Conservation (phyloP, 2,329 filamentous ascomycete genomes). For the Botryotinia narcissicola region DNA sequence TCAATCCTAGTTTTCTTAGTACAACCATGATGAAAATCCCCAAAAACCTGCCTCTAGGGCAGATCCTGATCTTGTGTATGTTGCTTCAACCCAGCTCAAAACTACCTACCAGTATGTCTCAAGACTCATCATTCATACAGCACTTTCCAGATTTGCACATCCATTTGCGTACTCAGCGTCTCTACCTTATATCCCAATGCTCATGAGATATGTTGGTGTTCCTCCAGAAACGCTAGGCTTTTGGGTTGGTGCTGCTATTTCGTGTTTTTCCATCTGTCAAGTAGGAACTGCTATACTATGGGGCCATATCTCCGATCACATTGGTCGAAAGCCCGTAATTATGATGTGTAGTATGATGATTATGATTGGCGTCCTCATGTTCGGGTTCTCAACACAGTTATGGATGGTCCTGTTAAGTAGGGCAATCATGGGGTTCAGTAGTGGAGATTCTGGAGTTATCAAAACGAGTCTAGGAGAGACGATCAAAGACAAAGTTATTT, state of each 20-base stretch:
- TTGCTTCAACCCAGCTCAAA: not conserved
- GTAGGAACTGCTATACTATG: slow-evolving; percentile 80
- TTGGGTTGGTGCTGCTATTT: slow-evolving; percentile 3
- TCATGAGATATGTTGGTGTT: not conserved
- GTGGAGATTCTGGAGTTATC: slow-evolving; percentile 73
- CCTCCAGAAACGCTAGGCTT: not conserved
- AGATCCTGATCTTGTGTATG: slow-evolving; percentile 13
- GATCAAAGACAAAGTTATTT: slow-evolving; percentile 40
- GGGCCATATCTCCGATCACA: slow-evolving; percentile 66
- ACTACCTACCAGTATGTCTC: not conserved
- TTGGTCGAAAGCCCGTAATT: slow-evolving; percentile 75
- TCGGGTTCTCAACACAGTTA: slow-evolving; percentile 66
- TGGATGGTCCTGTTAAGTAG: slow-evolving; percentile 59
- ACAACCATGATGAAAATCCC: slow-evolving; percentile 4
- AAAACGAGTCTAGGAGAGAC: slow-evolving; percentile 71
- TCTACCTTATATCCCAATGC: slow-evolving; percentile 9
- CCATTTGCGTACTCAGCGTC: slow-evolving; percentile 16
- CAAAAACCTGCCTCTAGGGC: not conserved
- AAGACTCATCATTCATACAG: not conserved
- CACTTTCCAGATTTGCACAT: slow-evolving; percentile 2
- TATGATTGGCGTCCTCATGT: slow-evolving; percentile 58
- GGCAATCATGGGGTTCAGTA: slow-evolving; percentile 71
- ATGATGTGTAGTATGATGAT: slow-evolving; percentile 66
- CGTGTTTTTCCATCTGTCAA: slow-evolving; percentile 74
- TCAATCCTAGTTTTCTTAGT: too few relatives aligned